These are phyloP conservation scores for Herpotrichia juniperi DNA, from an alignment of 2,329 filamentous ascomycete species.

Conservation along the genomic window DNA sequence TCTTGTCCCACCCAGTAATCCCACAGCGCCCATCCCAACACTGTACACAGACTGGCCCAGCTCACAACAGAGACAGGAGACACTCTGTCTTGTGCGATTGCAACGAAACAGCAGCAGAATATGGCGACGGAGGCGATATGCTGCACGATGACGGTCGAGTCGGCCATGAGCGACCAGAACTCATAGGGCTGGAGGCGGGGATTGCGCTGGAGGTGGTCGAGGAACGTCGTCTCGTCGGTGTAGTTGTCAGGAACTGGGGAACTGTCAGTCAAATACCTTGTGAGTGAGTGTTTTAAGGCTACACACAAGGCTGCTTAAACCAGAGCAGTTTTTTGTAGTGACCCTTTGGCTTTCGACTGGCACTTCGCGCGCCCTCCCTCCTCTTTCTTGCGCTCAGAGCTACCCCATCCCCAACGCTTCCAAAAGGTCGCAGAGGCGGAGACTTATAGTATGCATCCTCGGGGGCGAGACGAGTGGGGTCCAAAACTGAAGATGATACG, in stretches of 20 bases:
- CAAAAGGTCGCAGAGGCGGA: conserved; percentile 58
- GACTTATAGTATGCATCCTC: conserved; percentile 80
- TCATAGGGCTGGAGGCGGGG: conserved; percentile 93
- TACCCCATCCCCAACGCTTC: conserved; percentile 22
- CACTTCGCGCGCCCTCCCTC: conserved; percentile 63
- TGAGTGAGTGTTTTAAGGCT: not conserved
- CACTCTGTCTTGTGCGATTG: conserved; percentile 85
- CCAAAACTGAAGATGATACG: conserved; percentile 10
- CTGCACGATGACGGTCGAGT: conserved; percentile 95
- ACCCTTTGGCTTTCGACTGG: conserved; percentile 71
- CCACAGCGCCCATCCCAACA: conserved; percentile 89
- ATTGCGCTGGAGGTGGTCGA: conserved; percentile 94
- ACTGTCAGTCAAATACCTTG: conserved; percentile 8
- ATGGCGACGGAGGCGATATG: conserved; percentile 95
- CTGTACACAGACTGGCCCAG: conserved; percentile 81
- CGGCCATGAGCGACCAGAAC: conserved; percentile 95
- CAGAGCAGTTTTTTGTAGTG: conserved; percentile 96
- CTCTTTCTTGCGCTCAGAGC: conserved; percentile 46
- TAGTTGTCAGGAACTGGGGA: conserved; percentile 92
- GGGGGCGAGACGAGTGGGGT: conserved; percentile 69
- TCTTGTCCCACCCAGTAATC: conserved; percentile 86
- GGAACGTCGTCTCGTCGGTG: conserved; percentile 94
- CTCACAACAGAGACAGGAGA: conserved; percentile 88
- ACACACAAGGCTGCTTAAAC: conserved; percentile 92
- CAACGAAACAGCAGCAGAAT: conserved; percentile 92